These are phyloP conservation scores for Groenewaldozyma sp. DNA, from an alignment of 1,139 yeast species.

Conservation along the genomic window DNA sequence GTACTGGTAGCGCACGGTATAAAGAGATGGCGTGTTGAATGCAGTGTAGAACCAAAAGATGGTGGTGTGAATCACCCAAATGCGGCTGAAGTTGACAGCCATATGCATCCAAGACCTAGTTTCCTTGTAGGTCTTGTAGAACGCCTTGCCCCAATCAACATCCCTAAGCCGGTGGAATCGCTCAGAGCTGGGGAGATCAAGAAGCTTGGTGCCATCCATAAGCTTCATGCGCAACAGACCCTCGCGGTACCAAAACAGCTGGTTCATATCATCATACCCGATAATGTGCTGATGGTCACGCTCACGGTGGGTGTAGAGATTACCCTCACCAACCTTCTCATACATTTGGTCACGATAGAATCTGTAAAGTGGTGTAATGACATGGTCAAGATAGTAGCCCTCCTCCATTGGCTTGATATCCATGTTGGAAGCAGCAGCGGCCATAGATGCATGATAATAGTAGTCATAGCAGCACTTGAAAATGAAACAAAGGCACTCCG, in stretches of 20 bases:
- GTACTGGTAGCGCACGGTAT: slow-evolving; percentile 53
- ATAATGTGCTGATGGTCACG: slow-evolving; percentile 62
- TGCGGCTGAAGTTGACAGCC: slow-evolving; percentile 65
- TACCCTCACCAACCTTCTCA: slow-evolving; percentile 27
- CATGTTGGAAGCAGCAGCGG: background rate
- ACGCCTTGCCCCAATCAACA: slow-evolving; percentile 54
- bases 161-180: slow-evolving; percentile 42
- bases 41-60: slow-evolving; percentile 78
- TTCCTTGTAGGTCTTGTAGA: slow-evolving; percentile 67
- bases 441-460: slow-evolving; percentile 35
- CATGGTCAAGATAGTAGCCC: slow-evolving; percentile 48
- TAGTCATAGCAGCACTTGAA: slow-evolving; percentile 70
- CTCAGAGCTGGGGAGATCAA: slow-evolving; percentile 36
- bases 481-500: slow-evolving; percentile 76
- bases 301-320: slow-evolving; percentile 38
- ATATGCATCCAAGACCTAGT: slow-evolving; percentile 71
- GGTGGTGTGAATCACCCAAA: slow-evolving; percentile 74
- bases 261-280: slow-evolving; percentile 85
- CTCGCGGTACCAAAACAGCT: slow-evolving; percentile 69
- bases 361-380: slow-evolving; percentile 66
- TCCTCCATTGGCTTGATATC: slow-evolving; percentile 6
- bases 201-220: slow-evolving; percentile 34
- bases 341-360: slow-evolving; percentile 52
- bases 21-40: slow-evolving; percentile 68
- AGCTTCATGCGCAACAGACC: slow-evolving; percentile 46